Evolutionary conservation across 1,284 basidiomycete genomes (phyloP).

Genomic region (Leccinum holopus): DNA sequence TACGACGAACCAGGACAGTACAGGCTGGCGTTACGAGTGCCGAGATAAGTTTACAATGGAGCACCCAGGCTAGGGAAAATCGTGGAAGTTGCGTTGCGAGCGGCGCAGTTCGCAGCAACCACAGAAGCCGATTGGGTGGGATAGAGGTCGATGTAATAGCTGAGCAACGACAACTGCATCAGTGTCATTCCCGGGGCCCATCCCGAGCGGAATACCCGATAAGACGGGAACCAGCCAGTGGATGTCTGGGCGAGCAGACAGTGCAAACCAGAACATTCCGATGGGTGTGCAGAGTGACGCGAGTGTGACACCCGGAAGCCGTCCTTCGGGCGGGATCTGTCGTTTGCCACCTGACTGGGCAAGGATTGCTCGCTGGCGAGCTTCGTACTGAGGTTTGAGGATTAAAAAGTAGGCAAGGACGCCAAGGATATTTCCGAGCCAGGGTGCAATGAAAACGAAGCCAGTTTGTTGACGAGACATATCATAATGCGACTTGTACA

Average conservation of each 20-base stretch:
- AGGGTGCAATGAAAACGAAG: constrained; percentile 27
- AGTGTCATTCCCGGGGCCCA: constrained; percentile 28
- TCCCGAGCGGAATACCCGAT: constrained; percentile 29
- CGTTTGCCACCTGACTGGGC: constrained; percentile 16
- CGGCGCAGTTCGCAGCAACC: constrained; percentile 28
- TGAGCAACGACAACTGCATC: constrained; percentile 29
- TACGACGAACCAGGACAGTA: not conserved
- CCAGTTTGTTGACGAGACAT: constrained; percentile 27
- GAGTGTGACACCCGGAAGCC: constrained; percentile 24
- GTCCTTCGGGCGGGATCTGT: constrained; percentile 22
- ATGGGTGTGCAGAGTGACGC: constrained; percentile 26
- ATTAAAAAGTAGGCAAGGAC: constrained; percentile 25
- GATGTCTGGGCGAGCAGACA: constrained; percentile 22
- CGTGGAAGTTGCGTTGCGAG: constrained; percentile 19
- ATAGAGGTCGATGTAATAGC: constrained; percentile 34
- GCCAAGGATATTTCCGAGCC: constrained; percentile 26
- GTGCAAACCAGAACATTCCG: constrained; percentile 32
- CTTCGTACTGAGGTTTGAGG: constrained; percentile 27
- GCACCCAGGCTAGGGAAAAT: constrained; percentile 24
- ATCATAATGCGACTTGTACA: constrained; percentile 22
- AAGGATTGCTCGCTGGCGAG: constrained; percentile 10
- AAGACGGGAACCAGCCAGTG: constrained; percentile 21
- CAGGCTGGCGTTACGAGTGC: constrained; percentile 27
- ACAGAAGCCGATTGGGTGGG: constrained; percentile 29
- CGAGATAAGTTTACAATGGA: constrained; percentile 23